Conservation (phyloP, 148 eudicot species). For the Gaultheria prostrata region DNA sequence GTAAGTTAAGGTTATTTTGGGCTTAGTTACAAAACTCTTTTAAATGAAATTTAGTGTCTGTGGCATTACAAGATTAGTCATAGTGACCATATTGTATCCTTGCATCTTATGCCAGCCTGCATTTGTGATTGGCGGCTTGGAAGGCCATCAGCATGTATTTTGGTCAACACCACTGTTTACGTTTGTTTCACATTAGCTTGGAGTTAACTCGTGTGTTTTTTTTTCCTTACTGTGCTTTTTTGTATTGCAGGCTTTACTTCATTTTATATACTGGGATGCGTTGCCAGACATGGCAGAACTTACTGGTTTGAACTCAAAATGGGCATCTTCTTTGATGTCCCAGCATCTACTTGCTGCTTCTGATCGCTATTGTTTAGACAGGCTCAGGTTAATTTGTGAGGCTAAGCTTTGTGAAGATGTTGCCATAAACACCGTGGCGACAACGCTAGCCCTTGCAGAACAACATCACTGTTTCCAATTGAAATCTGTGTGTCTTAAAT, state of each 20-base stretch:
- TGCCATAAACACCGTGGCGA: slow-evolving; percentile 85
- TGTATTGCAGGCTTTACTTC: slow-evolving; percentile 71
- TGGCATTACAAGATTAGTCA: not conserved
- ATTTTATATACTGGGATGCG: slow-evolving; percentile 82
- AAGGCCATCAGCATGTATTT: not conserved
- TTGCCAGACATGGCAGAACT: slow-evolving; percentile 84
- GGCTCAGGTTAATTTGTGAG: slow-evolving; percentile 80
- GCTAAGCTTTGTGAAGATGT: slow-evolving; percentile 73
- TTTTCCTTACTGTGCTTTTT: slow-evolving; percentile 6
- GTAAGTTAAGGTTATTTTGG: not conserved
- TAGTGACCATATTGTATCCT: not conserved
- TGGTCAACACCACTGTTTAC: not conserved
- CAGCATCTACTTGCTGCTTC: slow-evolving; percentile 99
- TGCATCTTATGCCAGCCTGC: not conserved
- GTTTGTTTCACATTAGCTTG: slow-evolving; percentile 1
- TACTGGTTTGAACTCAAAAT: slow-evolving; percentile 66
- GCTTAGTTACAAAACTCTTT: not conserved
- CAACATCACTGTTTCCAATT: slow-evolving; percentile 89
- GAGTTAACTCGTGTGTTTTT: not conserved
- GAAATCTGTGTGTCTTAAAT: slow-evolving; percentile 79
- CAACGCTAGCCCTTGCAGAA: slow-evolving; percentile 93
- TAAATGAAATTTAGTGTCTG: not conserved
- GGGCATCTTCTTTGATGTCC: slow-evolving; percentile 75
- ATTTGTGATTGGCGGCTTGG: not conserved
- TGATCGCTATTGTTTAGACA: slow-evolving; percentile 84